A percentile compares a stretch with the other conserved stretches of the same genome.
Evolutionary conservation across 768 basidiomycete genomes (phyloP).

Genomic region (Saitozyma sp.): DNA sequence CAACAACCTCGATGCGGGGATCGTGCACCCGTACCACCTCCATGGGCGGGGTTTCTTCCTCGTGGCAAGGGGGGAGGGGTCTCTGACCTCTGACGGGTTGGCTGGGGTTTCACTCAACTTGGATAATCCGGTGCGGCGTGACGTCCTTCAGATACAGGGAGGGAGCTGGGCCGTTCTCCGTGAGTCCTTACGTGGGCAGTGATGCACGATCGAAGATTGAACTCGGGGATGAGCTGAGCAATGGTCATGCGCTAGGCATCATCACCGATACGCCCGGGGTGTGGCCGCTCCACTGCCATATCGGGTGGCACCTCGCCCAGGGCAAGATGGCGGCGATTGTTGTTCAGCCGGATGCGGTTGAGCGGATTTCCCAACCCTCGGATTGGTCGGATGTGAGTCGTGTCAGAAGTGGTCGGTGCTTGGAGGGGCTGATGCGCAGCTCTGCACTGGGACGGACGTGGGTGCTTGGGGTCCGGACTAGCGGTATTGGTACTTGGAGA

Average conservation of each 20-base stretch:
- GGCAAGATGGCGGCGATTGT: slow-evolving; percentile 32
- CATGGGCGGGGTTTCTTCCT: slow-evolving; percentile 31
- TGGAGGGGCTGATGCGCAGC: slow-evolving; percentile 16
- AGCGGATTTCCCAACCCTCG: slow-evolving; percentile 13
- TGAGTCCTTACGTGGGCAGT: slow-evolving; percentile 1
- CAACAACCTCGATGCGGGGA: slow-evolving; percentile 29
- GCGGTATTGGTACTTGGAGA: too few relatives aligned
- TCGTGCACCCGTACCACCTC: slow-evolving; percentile 32
- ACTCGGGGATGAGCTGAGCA: too few relatives aligned
- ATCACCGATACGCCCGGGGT: slow-evolving; percentile 30
- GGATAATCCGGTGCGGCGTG: slow-evolving; percentile 55
- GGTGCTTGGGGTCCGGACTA: slow-evolving; percentile 7
- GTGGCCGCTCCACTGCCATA: slow-evolving; percentile 39
- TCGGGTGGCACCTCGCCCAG: slow-evolving; percentile 30
- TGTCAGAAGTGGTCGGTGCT: neutral
- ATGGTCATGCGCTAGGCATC: too few relatives aligned
- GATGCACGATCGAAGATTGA: too few relatives aligned
- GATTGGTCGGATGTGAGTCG: slow-evolving; percentile 24
- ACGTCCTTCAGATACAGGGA: slow-evolving; percentile 55
- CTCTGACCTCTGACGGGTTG: slow-evolving; percentile 7
- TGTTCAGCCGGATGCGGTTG: slow-evolving; percentile 22
- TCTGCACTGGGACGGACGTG: slow-evolving; percentile 11
- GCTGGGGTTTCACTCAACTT: slow-evolving; percentile 37
- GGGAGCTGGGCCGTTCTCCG: slow-evolving; percentile 23
- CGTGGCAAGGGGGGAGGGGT: slow-evolving; percentile 23